Base-by-base conservation (phyloP, 495 filamentous ascomycete genomes). In the Filosporella fistucella region DNA sequence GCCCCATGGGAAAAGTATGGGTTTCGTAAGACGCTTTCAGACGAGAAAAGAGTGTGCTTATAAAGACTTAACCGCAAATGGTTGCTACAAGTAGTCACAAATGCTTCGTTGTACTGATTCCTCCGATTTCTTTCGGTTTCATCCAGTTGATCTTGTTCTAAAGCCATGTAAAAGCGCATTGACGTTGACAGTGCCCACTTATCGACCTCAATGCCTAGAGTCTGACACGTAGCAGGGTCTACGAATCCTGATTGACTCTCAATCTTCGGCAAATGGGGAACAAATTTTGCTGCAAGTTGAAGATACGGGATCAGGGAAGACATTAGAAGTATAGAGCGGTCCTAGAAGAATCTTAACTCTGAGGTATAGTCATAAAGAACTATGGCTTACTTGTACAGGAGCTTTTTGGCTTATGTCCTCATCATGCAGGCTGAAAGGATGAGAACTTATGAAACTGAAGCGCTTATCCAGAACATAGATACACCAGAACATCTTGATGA, bases 361-460 rank as follows among this genome's bases (percentile, higher is more conserved):
- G n/a, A n/a, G n/a, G n/a, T n/a, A n/a, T n/a, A n/a, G n/a, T n/a
- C n/a, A 34, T 20, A 6, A 8, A 22, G 13, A 17, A 33, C 18
- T 17, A 25, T 21, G 26, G 55, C 82, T 69, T 68, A 88, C 86
- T 26, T 85, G 86, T 50, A 81, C 81, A 2, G 84, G 83, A 23
- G 90, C 60, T 33, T 75, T 76, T 0, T 83, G 80, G 49, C 91
- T 87, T 38, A 93, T 85, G 65, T 90, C 86, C 30, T 83, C 76
- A 52, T 93, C 88, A 43, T 88, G 83, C 30, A 87, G 74, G 12
- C 81, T 80, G 63, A 86, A 91, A 0, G 86, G 86, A 58, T 90
- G 63, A 11, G 86, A 86, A 0, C 80, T 85, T 11, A 82, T 81
- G 21, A 91, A 81, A 54, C 82, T 85, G 84, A 86, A 90, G 12